These are phyloP conservation scores for Fusarium xylarioides DNA, from an alignment of 2,329 filamentous ascomycete species.

Conservation along the genomic window DNA sequence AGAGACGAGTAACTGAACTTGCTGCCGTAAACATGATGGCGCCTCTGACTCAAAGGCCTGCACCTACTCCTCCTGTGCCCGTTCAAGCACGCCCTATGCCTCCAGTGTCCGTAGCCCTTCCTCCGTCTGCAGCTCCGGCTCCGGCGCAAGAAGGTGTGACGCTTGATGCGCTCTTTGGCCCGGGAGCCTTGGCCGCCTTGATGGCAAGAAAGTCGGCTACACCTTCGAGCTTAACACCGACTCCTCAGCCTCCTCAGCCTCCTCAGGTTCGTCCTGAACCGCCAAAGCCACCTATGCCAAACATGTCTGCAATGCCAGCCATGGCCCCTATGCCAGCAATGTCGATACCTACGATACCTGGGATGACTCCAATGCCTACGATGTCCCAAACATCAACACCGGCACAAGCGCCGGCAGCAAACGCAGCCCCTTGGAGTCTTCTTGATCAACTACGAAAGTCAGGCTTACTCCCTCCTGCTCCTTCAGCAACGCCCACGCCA, in stretches of 20 bases:
- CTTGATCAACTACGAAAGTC: constrained; percentile 74
- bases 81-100: constrained; percentile 46
- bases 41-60: constrained; percentile 53
- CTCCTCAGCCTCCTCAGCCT: constrained; percentile 46
- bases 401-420: constrained; percentile 48
- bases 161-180: constrained; percentile 67
- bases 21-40: constrained; percentile 69
- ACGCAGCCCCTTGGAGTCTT: constrained; percentile 64
- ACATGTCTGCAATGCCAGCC: constrained; percentile 33
- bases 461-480: constrained; percentile 65
- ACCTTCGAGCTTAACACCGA: constrained; percentile 58
- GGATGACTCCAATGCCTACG: constrained; percentile 58
- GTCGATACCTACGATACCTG: constrained; percentile 20
- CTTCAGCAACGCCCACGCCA: constrained; percentile 51
- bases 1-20: constrained; percentile 83
- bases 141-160: constrained; percentile 53
- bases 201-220: constrained; percentile 64
- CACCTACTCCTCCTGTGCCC: constrained; percentile 48
- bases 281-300: constrained; percentile 10
- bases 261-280: constrained; percentile 16
- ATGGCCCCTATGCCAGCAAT: constrained; percentile 54
- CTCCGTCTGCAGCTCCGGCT: constrained; percentile 45
- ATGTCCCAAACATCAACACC: constrained; percentile 44
- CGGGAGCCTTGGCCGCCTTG: constrained; percentile 67
- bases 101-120: constrained; percentile 47